Evolutionary conservation across 352 stramenopile species (phyloP), one percentile per base, ranked within the genome.

Genomic region (Pythium guiyangense): DNA sequence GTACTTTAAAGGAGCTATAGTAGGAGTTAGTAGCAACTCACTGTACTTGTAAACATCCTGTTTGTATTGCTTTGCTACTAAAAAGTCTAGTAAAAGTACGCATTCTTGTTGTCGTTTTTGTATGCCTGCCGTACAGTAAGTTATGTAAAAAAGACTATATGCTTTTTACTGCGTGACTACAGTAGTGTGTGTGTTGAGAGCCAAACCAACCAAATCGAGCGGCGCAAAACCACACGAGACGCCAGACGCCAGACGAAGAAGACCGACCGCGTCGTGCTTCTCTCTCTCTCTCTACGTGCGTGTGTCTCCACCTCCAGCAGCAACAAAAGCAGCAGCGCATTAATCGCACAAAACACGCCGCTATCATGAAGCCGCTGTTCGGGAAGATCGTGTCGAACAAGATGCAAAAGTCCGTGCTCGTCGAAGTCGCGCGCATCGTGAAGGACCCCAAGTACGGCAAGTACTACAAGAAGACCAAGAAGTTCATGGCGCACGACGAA

Each of bases 401-500:
- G 72, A 98, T 98, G 94, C 83, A 97, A 66, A 98, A 98, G 73
- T 98, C 92, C 42, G 90, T 98, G 67, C 92, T 98, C 60, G 94
- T 98, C 22, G 88, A 95, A 58, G 92, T 98, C 49, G 84, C 96
- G 64, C 84, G 94, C 59, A 98, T 97, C 71, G 75, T 92, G 20
- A 96, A 97, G 69, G 85, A 98, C 70, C 88, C n/a, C 50, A 98
- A 97, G 74, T 97, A 97, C 73, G 75, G 89, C 59, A 98, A 97
- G 70, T 94, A 96, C 71, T 88, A 96, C 72, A 96, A 92, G 69
- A 98, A 96, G 74, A 98, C 92, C 54, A 96, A 96, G 68, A 98
- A 98, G 69, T 98, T 98, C 67, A 98, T 98, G 94, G 94, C 94
- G n/a, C 94, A 98, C 73, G 94, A 98, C 75, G 94, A 98, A 62